Conservation (phyloP, 208 protist species). For the Jaenimonas drosophilae region DNA sequence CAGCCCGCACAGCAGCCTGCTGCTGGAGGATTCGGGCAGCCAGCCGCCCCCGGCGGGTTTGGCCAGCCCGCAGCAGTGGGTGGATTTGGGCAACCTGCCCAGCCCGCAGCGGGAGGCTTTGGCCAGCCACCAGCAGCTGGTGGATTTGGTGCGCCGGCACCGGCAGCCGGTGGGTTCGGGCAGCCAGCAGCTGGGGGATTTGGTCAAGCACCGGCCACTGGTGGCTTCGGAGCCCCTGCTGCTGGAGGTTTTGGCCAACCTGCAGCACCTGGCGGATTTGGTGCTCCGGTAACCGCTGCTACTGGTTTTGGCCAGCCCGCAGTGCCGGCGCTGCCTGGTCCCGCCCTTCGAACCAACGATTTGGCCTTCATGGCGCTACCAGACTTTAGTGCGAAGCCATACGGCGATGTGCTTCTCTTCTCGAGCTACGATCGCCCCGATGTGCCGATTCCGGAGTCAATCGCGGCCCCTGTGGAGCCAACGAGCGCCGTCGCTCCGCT, state of each 20-base stretch:
- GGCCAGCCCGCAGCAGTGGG: conserved; percentile 7
- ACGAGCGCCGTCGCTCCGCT: too few species aligned
- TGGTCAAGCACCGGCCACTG: conserved; percentile 3
- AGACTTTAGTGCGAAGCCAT: conserved; percentile 63
- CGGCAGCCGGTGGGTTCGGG: conserved; percentile 4
- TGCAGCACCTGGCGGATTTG: conserved; percentile 10
- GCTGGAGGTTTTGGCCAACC: conserved; percentile 7
- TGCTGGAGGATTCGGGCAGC: conserved; percentile 17
- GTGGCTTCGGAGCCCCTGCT: conserved; percentile 7
- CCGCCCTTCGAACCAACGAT: conserved; percentile 14
- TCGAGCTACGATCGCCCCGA: conserved; percentile 43
- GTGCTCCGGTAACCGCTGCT: not conserved
- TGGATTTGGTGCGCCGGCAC: conserved; percentile 7
- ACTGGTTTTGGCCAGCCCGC: not conserved
- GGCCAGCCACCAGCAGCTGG: conserved; percentile 11
- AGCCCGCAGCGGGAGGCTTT: conserved; percentile 12
- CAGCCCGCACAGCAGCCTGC: conserved; percentile 8
- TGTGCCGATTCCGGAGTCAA: too few species aligned
- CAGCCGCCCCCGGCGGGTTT: conserved; percentile 5
- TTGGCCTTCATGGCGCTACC: conserved; percentile 62
- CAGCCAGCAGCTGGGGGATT: conserved; percentile 7
- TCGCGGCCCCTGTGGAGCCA: too few species aligned
- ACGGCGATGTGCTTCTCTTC: conserved; percentile 73
- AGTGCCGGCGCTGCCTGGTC: conserved; percentile 1
- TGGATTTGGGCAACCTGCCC: conserved; percentile 8